phyloP scores from a whole-genome alignment of 2,329 filamentous ascomycete genomes.

The Calonectria naviculata region DNA sequence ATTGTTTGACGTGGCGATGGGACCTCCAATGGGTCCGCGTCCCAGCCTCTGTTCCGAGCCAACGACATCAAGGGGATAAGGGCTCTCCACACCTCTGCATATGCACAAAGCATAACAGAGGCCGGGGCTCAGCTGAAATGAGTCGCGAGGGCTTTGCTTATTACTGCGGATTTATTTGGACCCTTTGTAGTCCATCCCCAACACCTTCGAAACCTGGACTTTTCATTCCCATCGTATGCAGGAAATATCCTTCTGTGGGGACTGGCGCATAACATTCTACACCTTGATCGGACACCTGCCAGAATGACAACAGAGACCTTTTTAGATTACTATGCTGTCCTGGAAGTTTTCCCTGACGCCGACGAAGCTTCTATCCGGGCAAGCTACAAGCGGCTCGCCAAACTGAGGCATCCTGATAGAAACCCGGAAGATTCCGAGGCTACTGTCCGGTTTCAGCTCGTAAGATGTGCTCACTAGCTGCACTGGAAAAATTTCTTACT shows the following conservation, averaged over 20 bases:
- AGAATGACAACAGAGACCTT: not conserved
- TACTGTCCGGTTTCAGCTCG: constrained; percentile 9
- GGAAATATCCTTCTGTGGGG: not conserved
- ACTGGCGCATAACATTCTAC: not conserved
- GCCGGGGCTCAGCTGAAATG: not conserved
- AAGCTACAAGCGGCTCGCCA: constrained; percentile 9
- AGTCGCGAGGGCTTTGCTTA: not conserved
- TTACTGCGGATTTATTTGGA: not conserved
- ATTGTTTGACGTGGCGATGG: constrained; percentile 13
- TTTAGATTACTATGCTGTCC: constrained; percentile 9
- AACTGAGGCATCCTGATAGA: constrained; percentile 10
- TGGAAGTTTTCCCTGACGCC: constrained; percentile 7
- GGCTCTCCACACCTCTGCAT: not conserved
- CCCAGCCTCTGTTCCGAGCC: not conserved
- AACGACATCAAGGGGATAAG: not conserved
- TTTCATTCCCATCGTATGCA: not conserved
- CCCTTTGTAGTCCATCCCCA: not conserved
- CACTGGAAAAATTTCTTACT: not conserved
- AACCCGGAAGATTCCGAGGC: constrained; percentile 3
- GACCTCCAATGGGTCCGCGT: not conserved
- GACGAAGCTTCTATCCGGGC: constrained; percentile 4
- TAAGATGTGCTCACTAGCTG: not conserved
- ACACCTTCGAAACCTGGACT: not conserved
- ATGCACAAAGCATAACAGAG: constrained; percentile 6
- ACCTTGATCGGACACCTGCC: not conserved